Conservation (phyloP, 2,329 filamentous ascomycete genomes). For the Colletotrichum neosansevieriae region DNA sequence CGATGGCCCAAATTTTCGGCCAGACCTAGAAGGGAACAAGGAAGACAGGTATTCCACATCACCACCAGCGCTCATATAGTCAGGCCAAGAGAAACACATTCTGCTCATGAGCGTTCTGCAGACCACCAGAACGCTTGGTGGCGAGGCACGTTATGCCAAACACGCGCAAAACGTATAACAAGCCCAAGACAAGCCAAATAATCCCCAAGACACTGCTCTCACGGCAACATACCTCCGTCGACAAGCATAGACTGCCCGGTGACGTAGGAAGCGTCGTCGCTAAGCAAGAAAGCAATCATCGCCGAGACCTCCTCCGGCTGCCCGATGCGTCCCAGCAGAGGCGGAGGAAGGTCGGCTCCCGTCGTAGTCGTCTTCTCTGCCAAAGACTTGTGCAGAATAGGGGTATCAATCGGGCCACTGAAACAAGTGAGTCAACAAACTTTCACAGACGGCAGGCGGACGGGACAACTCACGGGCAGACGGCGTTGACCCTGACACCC, state of each 20-base stretch:
- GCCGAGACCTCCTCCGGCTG: slow-evolving; percentile 46
- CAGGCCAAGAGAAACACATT: too few relatives aligned
- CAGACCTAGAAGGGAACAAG: too few relatives aligned
- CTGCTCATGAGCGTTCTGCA: too few relatives aligned
- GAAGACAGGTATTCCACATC: too few relatives aligned
- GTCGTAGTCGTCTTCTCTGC: slow-evolving; percentile 23
- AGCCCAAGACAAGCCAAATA: too few relatives aligned
- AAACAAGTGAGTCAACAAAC: background rate
- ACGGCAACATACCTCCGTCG: slow-evolving; percentile 43
- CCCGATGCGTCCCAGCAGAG: slow-evolving; percentile 43
- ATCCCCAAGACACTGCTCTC: background rate
- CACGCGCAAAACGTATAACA: too few relatives aligned
- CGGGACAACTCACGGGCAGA: slow-evolving; percentile 44
- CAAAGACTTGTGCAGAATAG: slow-evolving; percentile 23
- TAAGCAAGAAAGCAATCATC: slow-evolving; percentile 46
- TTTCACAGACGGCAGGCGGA: too few relatives aligned
- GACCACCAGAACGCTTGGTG: too few relatives aligned
- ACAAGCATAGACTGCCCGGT: slow-evolving; percentile 45
- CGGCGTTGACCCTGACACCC: slow-evolving; percentile 44
- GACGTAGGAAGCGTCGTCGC: slow-evolving; percentile 46
- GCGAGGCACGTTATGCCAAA: too few relatives aligned
- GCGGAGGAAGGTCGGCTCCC: slow-evolving; percentile 20
- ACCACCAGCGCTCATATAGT: too few relatives aligned
- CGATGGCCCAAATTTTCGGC: too few relatives aligned
- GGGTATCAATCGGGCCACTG: slow-evolving; percentile 37